Evolutionary conservation across 768 basidiomycete species (phyloP).

Genomic region (Xanthoconium stramineum): DNA sequence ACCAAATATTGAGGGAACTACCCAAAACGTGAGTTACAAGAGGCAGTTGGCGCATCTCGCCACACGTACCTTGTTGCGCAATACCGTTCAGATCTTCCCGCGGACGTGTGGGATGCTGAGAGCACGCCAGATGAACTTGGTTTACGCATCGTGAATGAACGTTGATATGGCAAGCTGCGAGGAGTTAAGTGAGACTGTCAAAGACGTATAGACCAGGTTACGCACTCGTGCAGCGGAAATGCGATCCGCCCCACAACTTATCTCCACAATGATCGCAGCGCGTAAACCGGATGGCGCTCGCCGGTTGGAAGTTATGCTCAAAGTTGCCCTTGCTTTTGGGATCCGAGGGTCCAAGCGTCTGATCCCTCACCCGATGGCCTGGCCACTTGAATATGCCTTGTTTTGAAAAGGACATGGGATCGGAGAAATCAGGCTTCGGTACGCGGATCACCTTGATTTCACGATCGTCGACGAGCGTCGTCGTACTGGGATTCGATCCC

Average conservation of each 20-base stretch:
- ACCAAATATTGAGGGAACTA: slow-evolving; percentile 91
- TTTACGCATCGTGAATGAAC: slow-evolving; percentile 86
- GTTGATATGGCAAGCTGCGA: slow-evolving; percentile 73
- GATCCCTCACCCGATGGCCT: slow-evolving; percentile 53
- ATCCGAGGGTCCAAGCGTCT: slow-evolving; percentile 31
- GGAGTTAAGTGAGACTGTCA: slow-evolving; percentile 1
- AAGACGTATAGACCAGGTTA: slow-evolving; percentile 4
- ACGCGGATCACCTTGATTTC: slow-evolving; percentile 26
- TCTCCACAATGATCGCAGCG: slow-evolving; percentile 95
- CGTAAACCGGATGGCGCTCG: slow-evolving; percentile 83
- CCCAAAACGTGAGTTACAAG: slow-evolving; percentile 12
- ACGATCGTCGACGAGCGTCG: slow-evolving; percentile 26
- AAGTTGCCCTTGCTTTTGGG: slow-evolving; percentile 40
- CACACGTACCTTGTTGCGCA: slow-evolving; percentile 15
- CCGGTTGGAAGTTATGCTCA: slow-evolving; percentile 86
- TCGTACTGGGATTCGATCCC: slow-evolving; percentile 17
- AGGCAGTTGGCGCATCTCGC: slow-evolving; percentile 9
- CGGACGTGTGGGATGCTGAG: slow-evolving; percentile 41
- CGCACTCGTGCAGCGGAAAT: slow-evolving; percentile 85
- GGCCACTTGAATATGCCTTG: slow-evolving; percentile 72
- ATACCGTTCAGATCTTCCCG: slow-evolving; percentile 32
- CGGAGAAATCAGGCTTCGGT: slow-evolving; percentile 34
- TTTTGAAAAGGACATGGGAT: slow-evolving; percentile 48
- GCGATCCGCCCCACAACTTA: slow-evolving; percentile 99
- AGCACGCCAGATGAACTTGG: slow-evolving; percentile 64